Base-by-base conservation (phyloP, 2,329 filamentous ascomycete species). In the Epichloe gansuensis region DNA sequence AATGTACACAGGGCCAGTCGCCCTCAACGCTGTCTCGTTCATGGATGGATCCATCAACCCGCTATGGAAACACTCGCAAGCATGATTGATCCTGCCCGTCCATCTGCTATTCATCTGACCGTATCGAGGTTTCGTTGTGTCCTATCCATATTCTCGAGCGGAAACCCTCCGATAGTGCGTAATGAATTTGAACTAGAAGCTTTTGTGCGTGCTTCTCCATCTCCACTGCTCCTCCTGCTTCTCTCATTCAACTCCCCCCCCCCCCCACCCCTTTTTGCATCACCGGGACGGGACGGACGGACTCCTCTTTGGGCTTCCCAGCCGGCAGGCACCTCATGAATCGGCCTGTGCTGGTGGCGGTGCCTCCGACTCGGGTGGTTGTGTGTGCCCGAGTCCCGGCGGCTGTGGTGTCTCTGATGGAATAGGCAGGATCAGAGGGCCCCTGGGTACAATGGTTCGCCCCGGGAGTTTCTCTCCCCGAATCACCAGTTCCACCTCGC, bases 401-500 rank as follows among this genome's bases (percentile, higher is more conserved):
- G 66, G 63, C 34, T 64, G 60, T 2, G 65, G 65, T n/a, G 59
- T 55, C 6, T 68, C 61, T 23, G 61, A 59, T 8, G 68, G 67
- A 8, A 70, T 64, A 4, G 70, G 69, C 44, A 72, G 53, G 25
- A 65, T 62, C 61, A 72, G 54, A 1, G 70, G 69, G 3, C 69
- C 70, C 53, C 68, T 69, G 0, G 88, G 88, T 15, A 91, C 59
- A 12, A 64, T 61, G 42, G 62, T 69, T 54, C 87, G 87, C 45
- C 79, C 77, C 1, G 82, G 75, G 39, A 98, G 73, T 63, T 86
- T 84, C 70, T 96, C 89, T 38, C 93, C 93, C 50, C 80, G 81
- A 57, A 98, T 83, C 5, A 97, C 87, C 72, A 86, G 88, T 67
- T 90, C 82, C 56, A 97, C 94, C 68, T 98, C 93, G 3, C 85